Base-by-base conservation (phyloP, 106 monocot genomes). In the Acorus calamus region DNA sequence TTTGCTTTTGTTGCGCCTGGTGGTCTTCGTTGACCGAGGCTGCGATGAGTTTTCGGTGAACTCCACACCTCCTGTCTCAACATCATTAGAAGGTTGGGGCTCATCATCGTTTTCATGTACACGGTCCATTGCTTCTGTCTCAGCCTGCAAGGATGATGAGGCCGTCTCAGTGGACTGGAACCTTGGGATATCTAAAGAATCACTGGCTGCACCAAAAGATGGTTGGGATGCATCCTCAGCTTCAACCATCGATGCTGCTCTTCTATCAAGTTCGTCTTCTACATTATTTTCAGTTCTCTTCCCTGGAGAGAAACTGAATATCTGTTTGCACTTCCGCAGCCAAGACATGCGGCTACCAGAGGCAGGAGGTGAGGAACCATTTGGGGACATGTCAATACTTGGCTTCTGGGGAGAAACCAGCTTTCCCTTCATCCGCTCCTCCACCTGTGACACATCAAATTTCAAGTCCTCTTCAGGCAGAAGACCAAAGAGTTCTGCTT, bases 301-400 rank as follows among this genome's bases (percentile, higher is more conserved):
- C 14, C 53, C 73, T 54, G 96, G 91, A 44, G 96, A 98, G 51
- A 98, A 77, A 50, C 67, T 80, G 51, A 98, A 98, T 43, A 98
- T 63, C 55, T 57, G 78, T 7, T 84, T 76, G 78, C 96, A 96
- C 56, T 78, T 83, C 42, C 76, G 74, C 4, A 96, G 64, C 87
- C 84, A 91, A 47, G 84, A 81, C 56, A 87, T 77, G 8, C 78
- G 70, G 4, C 80, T 74, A 65, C 73, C 76, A 46, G 86, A 86
- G 63, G 52, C 48, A 53, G 13, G 49, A 62, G 73, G 49, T 49
- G 55, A 63, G 7, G 52, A 54, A 6, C 72, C 74, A 47, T 55
- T 28, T 50, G 80, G 80, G 46, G 78, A 80, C 46, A 46, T 61
- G 66, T 74, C 71, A 44, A 53, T 5, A 54, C 66, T 59, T 28